Percentiles rank a stretch among this genome's conserved stretches.
Conservation (phyloP, 225 moss, liverwort and hornwort genomes). For the Polytrichum formosum region DNA sequence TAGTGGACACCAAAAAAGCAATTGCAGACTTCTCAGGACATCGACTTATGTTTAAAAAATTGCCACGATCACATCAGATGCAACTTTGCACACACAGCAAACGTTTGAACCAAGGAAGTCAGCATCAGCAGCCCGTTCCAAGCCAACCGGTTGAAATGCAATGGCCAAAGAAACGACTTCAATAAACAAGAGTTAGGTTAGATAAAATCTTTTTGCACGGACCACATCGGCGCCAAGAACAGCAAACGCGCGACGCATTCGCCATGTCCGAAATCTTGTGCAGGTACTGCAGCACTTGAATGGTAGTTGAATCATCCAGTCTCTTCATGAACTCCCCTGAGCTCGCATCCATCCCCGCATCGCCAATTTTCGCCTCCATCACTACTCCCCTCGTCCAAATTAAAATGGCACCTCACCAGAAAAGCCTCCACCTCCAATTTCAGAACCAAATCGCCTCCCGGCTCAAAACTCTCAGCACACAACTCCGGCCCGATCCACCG, state of each 20-base stretch:
- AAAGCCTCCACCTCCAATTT: background rate
- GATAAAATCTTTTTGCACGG: slow-evolving; percentile 1
- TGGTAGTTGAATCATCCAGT: slow-evolving; percentile 63
- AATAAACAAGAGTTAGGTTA: too few relatives aligned
- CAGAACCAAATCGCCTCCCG: background rate
- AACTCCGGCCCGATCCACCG: too few relatives aligned
- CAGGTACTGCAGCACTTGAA: slow-evolving; percentile 62
- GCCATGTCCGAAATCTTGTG: slow-evolving; percentile 50
- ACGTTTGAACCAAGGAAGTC: too few relatives aligned
- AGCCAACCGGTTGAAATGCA: too few relatives aligned
- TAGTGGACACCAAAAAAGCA: too few relatives aligned
- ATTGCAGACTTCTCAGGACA: too few relatives aligned
- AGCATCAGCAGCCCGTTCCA: too few relatives aligned
- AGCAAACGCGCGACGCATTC: slow-evolving; percentile 46
- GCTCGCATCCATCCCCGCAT: slow-evolving; percentile 28
- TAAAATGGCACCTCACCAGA: background rate
- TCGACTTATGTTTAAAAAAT: too few relatives aligned
- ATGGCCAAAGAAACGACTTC: too few relatives aligned
- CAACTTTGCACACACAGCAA: too few relatives aligned
- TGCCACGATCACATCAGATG: too few relatives aligned
- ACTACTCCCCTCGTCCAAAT: slow-evolving; percentile 7
- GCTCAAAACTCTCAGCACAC: too few relatives aligned
- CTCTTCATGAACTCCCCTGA: slow-evolving; percentile 42
- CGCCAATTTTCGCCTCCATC: slow-evolving; percentile 31
- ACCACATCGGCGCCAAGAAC: slow-evolving; percentile 69